Evolutionary conservation across 306 rosid species (phyloP).

Genomic region (Fragaria nilgerrensis): DNA sequence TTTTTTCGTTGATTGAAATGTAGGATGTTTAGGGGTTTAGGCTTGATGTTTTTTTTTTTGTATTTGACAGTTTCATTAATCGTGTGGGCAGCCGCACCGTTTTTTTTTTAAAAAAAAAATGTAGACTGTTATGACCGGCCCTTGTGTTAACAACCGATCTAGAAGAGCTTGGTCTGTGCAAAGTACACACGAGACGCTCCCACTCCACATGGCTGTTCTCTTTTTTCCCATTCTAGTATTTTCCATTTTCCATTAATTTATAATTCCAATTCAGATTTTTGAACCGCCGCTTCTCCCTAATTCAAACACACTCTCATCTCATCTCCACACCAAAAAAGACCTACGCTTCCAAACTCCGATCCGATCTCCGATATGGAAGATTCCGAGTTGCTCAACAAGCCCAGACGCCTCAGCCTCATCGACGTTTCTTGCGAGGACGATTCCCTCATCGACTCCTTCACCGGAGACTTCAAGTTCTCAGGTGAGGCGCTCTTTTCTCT

Average conservation of each 20-base stretch:
- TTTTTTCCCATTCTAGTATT: neutral
- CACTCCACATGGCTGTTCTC: no score
- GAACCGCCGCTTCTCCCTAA: slow-evolving; percentile 13
- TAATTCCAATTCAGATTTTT: neutral
- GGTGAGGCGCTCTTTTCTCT: slow-evolving; percentile 39
- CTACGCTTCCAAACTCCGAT: slow-evolving; percentile 16
- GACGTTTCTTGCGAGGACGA: slow-evolving; percentile 88
- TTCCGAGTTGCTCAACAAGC: slow-evolving; percentile 10
- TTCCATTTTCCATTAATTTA: neutral
- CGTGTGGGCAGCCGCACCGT: no score
- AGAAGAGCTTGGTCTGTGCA: no score
- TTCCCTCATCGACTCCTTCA: slow-evolving; percentile 57
- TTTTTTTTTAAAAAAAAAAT: no score
- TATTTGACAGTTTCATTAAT: no score
- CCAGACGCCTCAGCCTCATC: slow-evolving; percentile 79
- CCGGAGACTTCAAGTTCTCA: slow-evolving; percentile 29
- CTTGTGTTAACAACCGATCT: no score
- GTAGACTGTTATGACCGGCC: no score
- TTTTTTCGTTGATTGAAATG: no score
- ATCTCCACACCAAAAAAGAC: neutral
- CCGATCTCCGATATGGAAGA: slow-evolving; percentile 32
- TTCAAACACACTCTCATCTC: slow-evolving; percentile 7
- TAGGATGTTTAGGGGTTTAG: no score
- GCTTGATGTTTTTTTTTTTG: no score
- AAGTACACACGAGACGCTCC: no score